These are phyloP conservation scores for Arthrobotrys pseudoclavata DNA, from an alignment of 2,329 filamentous ascomycete genomes.

Conservation along the genomic window DNA sequence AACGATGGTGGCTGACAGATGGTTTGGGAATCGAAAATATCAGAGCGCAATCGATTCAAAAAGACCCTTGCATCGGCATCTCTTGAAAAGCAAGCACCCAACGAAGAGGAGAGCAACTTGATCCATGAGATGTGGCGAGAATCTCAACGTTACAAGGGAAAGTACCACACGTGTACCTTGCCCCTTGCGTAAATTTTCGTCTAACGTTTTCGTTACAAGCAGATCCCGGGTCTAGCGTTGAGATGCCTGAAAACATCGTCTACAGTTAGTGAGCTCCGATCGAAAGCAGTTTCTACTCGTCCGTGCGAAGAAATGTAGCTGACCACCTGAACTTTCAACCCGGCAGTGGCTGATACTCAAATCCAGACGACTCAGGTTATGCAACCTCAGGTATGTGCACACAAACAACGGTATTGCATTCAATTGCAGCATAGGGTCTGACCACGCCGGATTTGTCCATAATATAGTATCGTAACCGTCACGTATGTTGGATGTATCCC, in stretches of 20 bases:
- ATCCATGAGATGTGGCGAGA: constrained; percentile 81
- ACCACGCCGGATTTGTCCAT: constrained; percentile 4
- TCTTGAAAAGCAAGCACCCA: constrained; percentile 76
- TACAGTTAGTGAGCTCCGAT: constrained; percentile 68
- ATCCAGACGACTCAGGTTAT: constrained; percentile 79
- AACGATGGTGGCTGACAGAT: constrained; percentile 27
- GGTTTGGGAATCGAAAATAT: constrained; percentile 17
- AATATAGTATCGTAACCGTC: constrained; percentile 62
- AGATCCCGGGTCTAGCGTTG: constrained; percentile 57
- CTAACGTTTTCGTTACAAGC: constrained; percentile 54
- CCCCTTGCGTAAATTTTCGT: constrained; percentile 35
- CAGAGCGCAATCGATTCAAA: constrained; percentile 73
- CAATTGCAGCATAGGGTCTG: neutral
- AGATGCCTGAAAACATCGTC: constrained; percentile 69
- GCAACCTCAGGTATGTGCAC: constrained; percentile 79
- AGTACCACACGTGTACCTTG: constrained; percentile 53
- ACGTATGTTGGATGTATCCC: constrained; percentile 33
- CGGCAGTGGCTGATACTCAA: constrained; percentile 72
- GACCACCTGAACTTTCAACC: constrained; percentile 3
- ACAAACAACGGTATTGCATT: neutral
- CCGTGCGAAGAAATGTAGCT: constrained; percentile 7
- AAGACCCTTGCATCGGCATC: constrained; percentile 74
- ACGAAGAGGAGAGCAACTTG: constrained; percentile 78
- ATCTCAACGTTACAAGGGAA: constrained; percentile 75
- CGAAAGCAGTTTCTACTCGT: neutral